These are phyloP conservation scores for Talaromyces sp. DNA, from an alignment of 2,329 filamentous ascomycete genomes.

Conservation along the genomic window DNA sequence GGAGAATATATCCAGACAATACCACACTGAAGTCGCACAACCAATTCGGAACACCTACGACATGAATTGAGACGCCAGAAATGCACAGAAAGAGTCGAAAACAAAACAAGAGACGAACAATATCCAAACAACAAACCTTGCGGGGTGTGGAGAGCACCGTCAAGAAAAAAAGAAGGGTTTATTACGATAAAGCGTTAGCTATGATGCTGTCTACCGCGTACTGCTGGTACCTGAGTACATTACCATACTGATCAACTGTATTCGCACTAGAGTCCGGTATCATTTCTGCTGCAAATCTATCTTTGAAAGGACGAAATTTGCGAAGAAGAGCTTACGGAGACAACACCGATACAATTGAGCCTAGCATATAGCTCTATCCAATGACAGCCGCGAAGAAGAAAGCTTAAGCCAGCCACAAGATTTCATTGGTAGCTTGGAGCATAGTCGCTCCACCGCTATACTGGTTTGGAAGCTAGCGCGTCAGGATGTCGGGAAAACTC, in stretches of 20 bases:
- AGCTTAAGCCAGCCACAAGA: too few species aligned
- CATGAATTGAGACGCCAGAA: neutral
- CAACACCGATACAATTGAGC: neutral
- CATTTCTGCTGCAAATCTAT: neutral
- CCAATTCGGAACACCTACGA: neutral
- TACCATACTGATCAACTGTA: neutral
- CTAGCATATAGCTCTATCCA: too few species aligned
- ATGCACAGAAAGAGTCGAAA: neutral
- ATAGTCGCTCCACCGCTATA: too few species aligned
- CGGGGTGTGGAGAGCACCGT: neutral
- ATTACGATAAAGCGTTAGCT: neutral
- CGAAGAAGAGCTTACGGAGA: neutral
- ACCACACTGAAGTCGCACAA: neutral
- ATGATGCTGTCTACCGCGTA: neutral
- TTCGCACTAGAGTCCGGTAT: neutral
- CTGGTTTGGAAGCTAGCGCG: too few species aligned
- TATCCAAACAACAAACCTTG: neutral
- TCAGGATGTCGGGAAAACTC: too few species aligned
- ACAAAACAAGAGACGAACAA: neutral
- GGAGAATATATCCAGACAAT: neutral
- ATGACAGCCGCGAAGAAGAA: too few species aligned
- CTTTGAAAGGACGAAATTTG: neutral
- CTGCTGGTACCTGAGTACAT: neutral
- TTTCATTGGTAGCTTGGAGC: too few species aligned
- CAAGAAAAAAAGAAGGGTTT: neutral